Percentiles rank a stretch among this genome's conserved stretches.
Evolutionary conservation across 371 early-diverging fungal genomes (phyloP).

Genomic region (Dinochytrium kinnereticum): DNA sequence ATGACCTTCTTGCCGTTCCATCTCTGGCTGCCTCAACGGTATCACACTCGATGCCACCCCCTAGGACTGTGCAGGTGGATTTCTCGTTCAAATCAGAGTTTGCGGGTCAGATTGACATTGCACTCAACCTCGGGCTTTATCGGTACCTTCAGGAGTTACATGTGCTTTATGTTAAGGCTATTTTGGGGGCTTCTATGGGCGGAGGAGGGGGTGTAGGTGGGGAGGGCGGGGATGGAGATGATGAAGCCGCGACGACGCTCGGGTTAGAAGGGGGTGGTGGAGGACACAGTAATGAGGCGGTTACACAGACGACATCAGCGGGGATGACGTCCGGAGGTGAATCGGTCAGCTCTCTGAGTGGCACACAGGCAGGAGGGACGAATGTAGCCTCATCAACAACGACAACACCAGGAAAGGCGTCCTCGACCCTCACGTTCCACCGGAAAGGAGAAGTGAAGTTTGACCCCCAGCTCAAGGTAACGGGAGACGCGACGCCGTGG

Average conservation of each 20-base stretch:
- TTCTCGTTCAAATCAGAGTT: conserved; percentile 67
- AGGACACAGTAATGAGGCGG: background rate
- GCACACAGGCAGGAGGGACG: background rate
- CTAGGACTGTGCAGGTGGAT: conserved; percentile 24
- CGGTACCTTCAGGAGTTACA: conserved; percentile 67
- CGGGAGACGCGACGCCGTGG: conserved; percentile 58
- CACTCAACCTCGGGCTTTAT: conserved; percentile 75
- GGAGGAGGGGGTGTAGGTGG: conserved; percentile 39
- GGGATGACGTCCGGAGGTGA: background rate
- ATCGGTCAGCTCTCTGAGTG: background rate
- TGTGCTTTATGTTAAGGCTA: conserved; percentile 46
- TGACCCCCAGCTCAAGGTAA: conserved; percentile 58
- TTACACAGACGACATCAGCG: background rate
- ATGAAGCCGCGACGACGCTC: background rate
- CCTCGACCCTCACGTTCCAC: background rate
- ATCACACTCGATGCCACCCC: too few relatives aligned
- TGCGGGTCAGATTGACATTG: conserved; percentile 72
- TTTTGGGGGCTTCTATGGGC: background rate
- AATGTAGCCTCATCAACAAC: background rate
- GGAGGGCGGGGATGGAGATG: conserved; percentile 61
- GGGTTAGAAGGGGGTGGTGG: background rate
- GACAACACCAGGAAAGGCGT: background rate
- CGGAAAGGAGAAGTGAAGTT: conserved; percentile 47
- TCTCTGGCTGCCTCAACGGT: background rate
- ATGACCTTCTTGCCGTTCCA: background rate